Conservation (phyloP, 345 rosid genomes). For the Euphorbia lathyris region DNA sequence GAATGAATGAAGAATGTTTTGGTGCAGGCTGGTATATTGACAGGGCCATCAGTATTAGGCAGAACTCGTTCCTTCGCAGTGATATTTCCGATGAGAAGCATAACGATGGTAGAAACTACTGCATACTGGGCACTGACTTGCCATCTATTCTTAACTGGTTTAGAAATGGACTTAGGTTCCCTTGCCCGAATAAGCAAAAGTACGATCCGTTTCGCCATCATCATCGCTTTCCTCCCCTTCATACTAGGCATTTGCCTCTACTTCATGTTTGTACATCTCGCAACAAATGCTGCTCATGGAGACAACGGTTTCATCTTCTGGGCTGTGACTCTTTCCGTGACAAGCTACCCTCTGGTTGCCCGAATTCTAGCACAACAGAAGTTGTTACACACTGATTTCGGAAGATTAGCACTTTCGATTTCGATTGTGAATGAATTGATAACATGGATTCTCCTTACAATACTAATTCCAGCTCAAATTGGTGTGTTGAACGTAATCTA, state of each 20-base stretch:
- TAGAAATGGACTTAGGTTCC: conserved; percentile 53
- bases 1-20: neutral
- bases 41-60: conserved; percentile 37
- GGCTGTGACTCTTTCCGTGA: conserved; percentile 18
- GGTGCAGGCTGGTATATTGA: conserved; percentile 46
- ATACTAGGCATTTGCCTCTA: conserved; percentile 31
- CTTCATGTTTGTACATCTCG: conserved; percentile 9
- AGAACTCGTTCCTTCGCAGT: rapidly evolving
- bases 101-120: conserved; percentile 42
- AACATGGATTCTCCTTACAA: conserved; percentile 23
- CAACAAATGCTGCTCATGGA: neutral
- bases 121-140: conserved; percentile 44
- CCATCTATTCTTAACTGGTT: conserved; percentile 59
- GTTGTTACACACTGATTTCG: conserved; percentile 31
- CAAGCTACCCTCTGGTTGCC: conserved; percentile 29
- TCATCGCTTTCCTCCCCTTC: conserved; percentile 38
- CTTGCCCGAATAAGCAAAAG: conserved; percentile 28
- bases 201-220: conserved; percentile 31
- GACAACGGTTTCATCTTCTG: conserved; percentile 11
- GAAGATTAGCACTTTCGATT: conserved; percentile 19
- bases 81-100: conserved; percentile 31
- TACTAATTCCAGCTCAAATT: conserved; percentile 2
- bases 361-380: conserved; percentile 21
- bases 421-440: conserved; percentile 21
- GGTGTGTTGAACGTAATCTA: neutral